Evolutionary conservation across 164 flowering plant genomes (phyloP).

Genomic region (Platanus orientalis): DNA sequence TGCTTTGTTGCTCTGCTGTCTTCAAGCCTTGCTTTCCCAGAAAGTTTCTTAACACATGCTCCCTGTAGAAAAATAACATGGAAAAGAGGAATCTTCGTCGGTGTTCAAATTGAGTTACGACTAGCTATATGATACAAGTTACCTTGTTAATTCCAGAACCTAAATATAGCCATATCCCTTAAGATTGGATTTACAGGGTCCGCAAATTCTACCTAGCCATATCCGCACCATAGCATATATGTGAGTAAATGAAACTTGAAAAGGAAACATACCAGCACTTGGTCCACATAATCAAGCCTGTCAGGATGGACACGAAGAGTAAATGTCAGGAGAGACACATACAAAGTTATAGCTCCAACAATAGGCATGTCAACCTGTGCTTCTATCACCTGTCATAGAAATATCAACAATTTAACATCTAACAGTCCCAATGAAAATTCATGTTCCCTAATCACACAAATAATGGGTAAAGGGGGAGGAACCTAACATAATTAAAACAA

Average conservation of each 20-base stretch:
- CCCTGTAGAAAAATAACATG: slow-evolving; percentile 44
- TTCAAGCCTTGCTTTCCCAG: slow-evolving; percentile 73
- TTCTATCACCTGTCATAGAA: slow-evolving; percentile 76
- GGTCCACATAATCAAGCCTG: slow-evolving; percentile 97
- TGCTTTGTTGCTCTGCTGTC: slow-evolving; percentile 90
- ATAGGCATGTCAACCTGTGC: slow-evolving; percentile 89
- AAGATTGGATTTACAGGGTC: too few relatives aligned
- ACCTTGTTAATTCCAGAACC: too few relatives aligned
- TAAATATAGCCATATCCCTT: too few relatives aligned
- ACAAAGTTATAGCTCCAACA: slow-evolving; percentile 75
- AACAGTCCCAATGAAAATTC: not conserved
- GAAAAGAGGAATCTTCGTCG: not conserved
- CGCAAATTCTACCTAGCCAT: too few relatives aligned
- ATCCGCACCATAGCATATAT: too few relatives aligned
- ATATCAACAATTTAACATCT: not conserved
- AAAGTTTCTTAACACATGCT: slow-evolving; percentile 80
- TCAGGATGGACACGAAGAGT: slow-evolving; percentile 97
- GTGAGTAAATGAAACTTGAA: not conserved
- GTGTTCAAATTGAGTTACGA: not conserved
- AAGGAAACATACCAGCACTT: slow-evolving; percentile 73
- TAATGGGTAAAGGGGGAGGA: not conserved
- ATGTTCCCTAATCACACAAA: not conserved
- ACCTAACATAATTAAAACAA: too few relatives aligned
- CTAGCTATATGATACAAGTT: too few relatives aligned
- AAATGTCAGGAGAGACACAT: slow-evolving; percentile 90